Conservation (phyloP, 768 basidiomycete species). For the Tremella mesenterica region DNA sequence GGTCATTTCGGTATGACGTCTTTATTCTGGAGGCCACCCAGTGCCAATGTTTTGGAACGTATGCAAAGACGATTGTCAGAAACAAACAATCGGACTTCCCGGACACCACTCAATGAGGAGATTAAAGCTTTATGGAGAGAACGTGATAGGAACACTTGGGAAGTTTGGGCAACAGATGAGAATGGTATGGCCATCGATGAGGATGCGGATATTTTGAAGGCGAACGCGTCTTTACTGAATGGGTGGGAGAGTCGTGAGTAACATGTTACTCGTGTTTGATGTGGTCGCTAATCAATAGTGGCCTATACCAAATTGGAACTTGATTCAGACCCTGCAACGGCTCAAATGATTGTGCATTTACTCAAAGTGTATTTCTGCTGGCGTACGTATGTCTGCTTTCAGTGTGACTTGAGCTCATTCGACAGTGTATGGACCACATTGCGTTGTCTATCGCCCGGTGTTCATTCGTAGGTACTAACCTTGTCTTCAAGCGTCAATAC, state of each 20-base stretch:
- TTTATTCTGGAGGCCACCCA: slow-evolving; percentile 16
- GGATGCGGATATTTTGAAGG: slow-evolving; percentile 12
- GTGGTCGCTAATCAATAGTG: slow-evolving; percentile 4
- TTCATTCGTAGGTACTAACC: slow-evolving; percentile 13
- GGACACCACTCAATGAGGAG: not conserved
- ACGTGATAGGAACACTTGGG: not conserved
- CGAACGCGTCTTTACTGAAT: slow-evolving; percentile 12
- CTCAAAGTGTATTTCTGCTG: slow-evolving; percentile 22
- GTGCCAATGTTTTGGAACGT: slow-evolving; percentile 9
- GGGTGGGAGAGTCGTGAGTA: slow-evolving; percentile 17
- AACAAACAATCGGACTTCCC: not conserved
- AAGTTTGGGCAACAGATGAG: slow-evolving; percentile 15
- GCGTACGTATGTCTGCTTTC: slow-evolving; percentile 6
- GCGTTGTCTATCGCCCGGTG: slow-evolving; percentile 19
- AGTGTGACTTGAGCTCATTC: not conserved
- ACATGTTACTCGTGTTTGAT: not conserved
- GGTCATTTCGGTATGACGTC: slow-evolving; percentile 22
- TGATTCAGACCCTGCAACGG: slow-evolving; percentile 8
- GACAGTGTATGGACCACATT: slow-evolving; percentile 19
- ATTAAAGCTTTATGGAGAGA: not conserved
- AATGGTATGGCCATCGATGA: not conserved
- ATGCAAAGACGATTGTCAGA: slow-evolving; percentile 10
- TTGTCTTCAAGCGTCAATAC: not conserved
- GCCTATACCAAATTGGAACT: slow-evolving; percentile 14
- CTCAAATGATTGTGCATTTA: slow-evolving; percentile 14